Percentiles rank a stretch among this genome's conserved stretches.
phyloP scores from a whole-genome alignment of 2,329 filamentous ascomycete species.

The Aschersonia sp. region DNA sequence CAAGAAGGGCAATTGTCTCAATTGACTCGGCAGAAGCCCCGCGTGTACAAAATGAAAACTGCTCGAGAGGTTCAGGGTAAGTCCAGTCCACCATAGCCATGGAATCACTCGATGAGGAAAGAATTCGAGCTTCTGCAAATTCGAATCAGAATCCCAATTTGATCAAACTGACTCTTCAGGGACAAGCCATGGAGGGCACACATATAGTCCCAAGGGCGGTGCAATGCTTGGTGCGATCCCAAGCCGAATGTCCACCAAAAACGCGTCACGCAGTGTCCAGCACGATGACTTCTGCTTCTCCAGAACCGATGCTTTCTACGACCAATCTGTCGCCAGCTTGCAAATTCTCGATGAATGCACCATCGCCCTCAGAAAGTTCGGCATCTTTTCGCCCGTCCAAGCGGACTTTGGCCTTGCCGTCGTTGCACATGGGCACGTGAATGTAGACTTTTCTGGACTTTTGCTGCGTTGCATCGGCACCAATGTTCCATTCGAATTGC shows the following conservation, averaged over 20 bases:
- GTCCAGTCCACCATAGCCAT: no score
- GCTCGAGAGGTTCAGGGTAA: no score
- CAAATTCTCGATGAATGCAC: conserved; percentile 56
- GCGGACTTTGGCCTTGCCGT: conserved; percentile 57
- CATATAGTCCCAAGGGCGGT: no score
- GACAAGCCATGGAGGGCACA: no score
- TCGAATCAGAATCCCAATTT: no score
- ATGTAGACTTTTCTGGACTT: conserved; percentile 61
- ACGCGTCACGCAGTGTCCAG: conserved; percentile 37
- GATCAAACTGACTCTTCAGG: no score
- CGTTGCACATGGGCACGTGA: conserved; percentile 68
- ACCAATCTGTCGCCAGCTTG: conserved; percentile 47
- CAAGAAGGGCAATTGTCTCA: no score
- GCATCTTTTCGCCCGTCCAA: conserved; percentile 51
- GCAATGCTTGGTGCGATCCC: no score
- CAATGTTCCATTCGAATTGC: conserved; percentile 58
- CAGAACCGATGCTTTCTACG: conserved; percentile 54
- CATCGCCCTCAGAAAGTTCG: conserved; percentile 60
- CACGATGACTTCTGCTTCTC: conserved; percentile 54
- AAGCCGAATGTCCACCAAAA: not conserved
- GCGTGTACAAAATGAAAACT: no score
- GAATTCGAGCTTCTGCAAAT: no score
- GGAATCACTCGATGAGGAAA: no score
- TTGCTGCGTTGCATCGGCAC: conserved; percentile 36
- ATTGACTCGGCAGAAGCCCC: no score